Evolutionary conservation across 2,329 filamentous ascomycete genomes (phyloP).

Genomic region (Fusarium dimerum): DNA sequence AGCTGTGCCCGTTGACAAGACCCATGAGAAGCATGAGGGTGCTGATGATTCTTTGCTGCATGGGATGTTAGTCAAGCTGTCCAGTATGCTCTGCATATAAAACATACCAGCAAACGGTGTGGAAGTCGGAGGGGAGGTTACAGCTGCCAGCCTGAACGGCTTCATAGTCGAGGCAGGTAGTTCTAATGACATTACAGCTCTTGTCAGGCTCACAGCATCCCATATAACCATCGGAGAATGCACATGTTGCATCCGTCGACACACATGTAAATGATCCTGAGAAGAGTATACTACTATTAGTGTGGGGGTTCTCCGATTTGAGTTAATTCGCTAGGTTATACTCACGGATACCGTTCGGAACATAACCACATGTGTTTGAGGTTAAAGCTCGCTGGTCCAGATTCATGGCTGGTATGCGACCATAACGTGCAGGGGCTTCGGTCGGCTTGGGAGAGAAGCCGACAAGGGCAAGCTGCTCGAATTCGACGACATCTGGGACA

Average conservation of each 20-base stretch:
- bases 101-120: constrained; percentile 39
- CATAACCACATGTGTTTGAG: constrained; percentile 35
- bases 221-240: constrained; percentile 25
- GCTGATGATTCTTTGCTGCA: constrained; percentile 13
- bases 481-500: constrained; percentile 11
- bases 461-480: constrained; percentile 26
- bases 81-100: background rate
- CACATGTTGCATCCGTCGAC: constrained; percentile 28
- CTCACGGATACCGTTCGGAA: constrained; percentile 31
- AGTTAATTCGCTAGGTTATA: background rate
- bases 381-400: constrained; percentile 32
- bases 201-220: constrained; percentile 35
- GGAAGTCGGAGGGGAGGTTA: constrained; percentile 29
- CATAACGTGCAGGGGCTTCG: constrained; percentile 29
- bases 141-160: constrained; percentile 28
- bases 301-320: too few species aligned
- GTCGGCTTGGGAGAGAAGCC: constrained; percentile 37
- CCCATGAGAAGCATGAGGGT: constrained; percentile 32
- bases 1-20: constrained; percentile 24
- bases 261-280: constrained; percentile 34
- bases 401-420: constrained; percentile 29
- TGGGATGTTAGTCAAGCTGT: constrained; percentile 6
- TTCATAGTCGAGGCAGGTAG: constrained; percentile 34
- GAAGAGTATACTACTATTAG: background rate
- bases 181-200: constrained; percentile 33